phyloP scores from a whole-genome alignment of 1,139 yeast species.

The Scheffersomyces illinoinensis region DNA sequence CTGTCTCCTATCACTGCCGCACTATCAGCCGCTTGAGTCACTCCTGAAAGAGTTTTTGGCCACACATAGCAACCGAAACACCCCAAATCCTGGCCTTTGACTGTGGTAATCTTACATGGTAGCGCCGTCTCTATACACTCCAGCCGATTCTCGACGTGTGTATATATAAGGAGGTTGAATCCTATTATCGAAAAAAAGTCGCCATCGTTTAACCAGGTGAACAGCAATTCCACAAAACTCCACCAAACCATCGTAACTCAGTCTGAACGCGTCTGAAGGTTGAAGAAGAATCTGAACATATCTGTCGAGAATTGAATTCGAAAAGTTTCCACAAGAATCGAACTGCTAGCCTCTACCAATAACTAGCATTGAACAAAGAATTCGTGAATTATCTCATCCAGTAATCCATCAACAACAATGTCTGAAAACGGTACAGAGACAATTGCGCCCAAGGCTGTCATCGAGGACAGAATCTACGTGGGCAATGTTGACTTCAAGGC shows the following conservation, averaged over 20 bases:
- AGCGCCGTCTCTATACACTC: background rate
- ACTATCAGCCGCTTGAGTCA: background rate
- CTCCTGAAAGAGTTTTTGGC: too few relatives aligned
- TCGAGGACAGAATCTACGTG: constrained; percentile 45
- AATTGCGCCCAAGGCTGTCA: constrained; percentile 23
- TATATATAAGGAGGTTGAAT: background rate
- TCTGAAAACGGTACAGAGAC: background rate
- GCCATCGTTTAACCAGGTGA: background rate
- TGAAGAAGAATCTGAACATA: background rate
- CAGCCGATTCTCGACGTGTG: background rate
- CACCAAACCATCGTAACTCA: background rate
- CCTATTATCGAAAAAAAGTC: background rate
- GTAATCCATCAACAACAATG: background rate
- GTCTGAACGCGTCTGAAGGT: background rate
- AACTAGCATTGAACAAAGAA: background rate
- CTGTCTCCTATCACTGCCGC: background rate
- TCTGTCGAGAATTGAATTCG: background rate
- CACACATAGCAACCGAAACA: background rate
- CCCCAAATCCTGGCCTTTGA: background rate
- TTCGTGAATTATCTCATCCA: background rate
- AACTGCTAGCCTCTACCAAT: background rate
- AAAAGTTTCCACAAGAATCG: background rate
- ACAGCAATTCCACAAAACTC: background rate
- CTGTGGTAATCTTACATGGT: background rate
- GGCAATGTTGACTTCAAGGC: constrained; percentile 58